These are phyloP conservation scores for Calycina marina DNA, from an alignment of 2,329 filamentous ascomycete genomes.

Conservation along the genomic window DNA sequence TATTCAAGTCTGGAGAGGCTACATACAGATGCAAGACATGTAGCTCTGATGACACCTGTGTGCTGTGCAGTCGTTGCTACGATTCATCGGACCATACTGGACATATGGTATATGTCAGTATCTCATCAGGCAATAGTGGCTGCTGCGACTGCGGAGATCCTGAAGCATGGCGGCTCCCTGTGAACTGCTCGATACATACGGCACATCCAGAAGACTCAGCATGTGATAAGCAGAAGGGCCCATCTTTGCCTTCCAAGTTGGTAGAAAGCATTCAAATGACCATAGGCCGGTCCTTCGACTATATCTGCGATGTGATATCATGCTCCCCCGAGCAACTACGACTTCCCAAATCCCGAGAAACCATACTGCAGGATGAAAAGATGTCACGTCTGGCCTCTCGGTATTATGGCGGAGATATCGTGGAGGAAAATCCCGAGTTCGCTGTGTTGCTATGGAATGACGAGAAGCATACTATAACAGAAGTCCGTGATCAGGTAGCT, in stretches of 20 bases:
- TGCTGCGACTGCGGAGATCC: conserved; percentile 96
- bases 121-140: conserved; percentile 82
- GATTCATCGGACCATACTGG: conserved; percentile 89
- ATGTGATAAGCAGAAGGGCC: conserved; percentile 43
- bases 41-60: conserved; percentile 87
- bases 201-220: conserved; percentile 33
- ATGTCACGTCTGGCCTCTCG: conserved; percentile 61
- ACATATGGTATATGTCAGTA: conserved; percentile 78
- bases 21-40: conserved; percentile 93
- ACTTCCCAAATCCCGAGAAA: conserved; percentile 67
- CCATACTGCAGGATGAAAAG: conserved; percentile 68
- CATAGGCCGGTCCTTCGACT: conserved; percentile 74
- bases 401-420: conserved; percentile 55
- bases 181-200: conserved; percentile 90
- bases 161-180: conserved; percentile 79
- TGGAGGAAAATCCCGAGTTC: conserved; percentile 57
- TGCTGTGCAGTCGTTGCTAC: conserved; percentile 86
- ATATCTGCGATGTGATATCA: conserved; percentile 93
- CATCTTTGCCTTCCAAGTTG: conserved; percentile 58
- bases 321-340: conserved; percentile 94
- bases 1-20: conserved; percentile 87
- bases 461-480: conserved; percentile 90
- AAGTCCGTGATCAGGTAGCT: conserved; percentile 81
- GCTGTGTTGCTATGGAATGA: conserved; percentile 92
- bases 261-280: conserved; percentile 70